Evolutionary conservation across 805 yeast genomes (phyloP).

Genomic region (Ogataea neopini): DNA sequence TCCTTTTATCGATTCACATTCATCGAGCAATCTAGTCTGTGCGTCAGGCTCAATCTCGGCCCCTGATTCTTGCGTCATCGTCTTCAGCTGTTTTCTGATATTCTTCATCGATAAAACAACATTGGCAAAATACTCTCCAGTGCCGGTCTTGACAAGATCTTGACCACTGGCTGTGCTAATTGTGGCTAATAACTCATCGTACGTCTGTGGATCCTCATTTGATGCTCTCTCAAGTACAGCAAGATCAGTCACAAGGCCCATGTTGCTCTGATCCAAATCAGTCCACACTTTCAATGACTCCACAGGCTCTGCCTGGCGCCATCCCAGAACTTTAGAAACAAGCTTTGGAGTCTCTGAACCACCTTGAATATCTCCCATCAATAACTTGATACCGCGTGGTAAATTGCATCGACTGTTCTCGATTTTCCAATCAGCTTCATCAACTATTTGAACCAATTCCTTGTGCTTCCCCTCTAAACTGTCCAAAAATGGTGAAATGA

Average conservation of each 20-base stretch:
- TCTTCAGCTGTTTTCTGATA: slow-evolving; percentile 60
- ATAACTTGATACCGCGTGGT: slow-evolving; percentile 65
- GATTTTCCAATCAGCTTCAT: slow-evolving; percentile 60
- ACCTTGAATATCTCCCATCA: slow-evolving; percentile 92
- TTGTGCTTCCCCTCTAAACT: slow-evolving; percentile 23
- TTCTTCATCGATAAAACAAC: slow-evolving; percentile 43
- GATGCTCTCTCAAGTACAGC: slow-evolving; percentile 39
- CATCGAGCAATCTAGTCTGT: slow-evolving; percentile 71
- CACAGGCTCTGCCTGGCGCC: slow-evolving; percentile 60
- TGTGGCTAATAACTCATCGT: slow-evolving; percentile 30
- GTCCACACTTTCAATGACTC: slow-evolving; percentile 54
- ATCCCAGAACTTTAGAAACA: slow-evolving; percentile 70
- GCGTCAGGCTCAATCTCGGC: slow-evolving; percentile 86
- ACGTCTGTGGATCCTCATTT: slow-evolving; percentile 35
- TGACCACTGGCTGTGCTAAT: not conserved
- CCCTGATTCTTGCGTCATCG: slow-evolving; percentile 62
- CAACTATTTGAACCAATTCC: slow-evolving; percentile 39
- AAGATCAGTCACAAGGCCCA: slow-evolving; percentile 52
- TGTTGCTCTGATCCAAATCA: slow-evolving; percentile 59
- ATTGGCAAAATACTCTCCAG: slow-evolving; percentile 26
- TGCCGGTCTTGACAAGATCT: slow-evolving; percentile 13
- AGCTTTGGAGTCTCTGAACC: slow-evolving; percentile 95
- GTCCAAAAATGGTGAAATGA: slow-evolving; percentile 38
- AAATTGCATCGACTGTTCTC: slow-evolving; percentile 54
- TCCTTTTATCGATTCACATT: slow-evolving; percentile 59